Conservation (phyloP, 2,329 filamentous ascomycete genomes). For the Aureobasidium namibiae region DNA sequence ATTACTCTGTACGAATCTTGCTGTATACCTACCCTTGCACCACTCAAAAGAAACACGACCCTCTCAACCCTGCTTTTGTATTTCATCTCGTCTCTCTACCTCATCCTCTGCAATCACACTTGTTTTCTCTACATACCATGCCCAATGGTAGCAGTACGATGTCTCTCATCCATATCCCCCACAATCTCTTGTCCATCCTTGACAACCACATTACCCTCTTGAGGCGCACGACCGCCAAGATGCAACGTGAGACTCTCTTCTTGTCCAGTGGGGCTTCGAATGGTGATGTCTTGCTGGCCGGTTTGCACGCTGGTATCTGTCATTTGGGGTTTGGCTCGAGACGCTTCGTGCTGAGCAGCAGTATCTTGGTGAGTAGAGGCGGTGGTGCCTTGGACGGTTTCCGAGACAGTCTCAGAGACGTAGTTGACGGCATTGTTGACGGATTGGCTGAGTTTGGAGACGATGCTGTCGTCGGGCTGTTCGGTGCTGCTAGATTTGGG, state of each 20-base stretch:
- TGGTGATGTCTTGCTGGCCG: slow-evolving; percentile 20
- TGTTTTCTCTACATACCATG: slow-evolving; percentile 9
- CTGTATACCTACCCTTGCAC: neutral
- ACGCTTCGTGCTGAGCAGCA: too few relatives aligned
- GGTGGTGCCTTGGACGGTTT: neutral
- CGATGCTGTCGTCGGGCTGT: neutral
- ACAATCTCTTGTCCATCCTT: slow-evolving; percentile 20
- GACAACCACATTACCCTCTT: slow-evolving; percentile 27
- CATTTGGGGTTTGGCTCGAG: slow-evolving; percentile 15
- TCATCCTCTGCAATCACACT: neutral
- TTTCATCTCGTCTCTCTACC: neutral
- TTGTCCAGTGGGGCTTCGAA: slow-evolving; percentile 19
- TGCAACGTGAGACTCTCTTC: slow-evolving; percentile 23
- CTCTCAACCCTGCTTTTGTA: neutral
- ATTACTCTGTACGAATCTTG: too few relatives aligned
- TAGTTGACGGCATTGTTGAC: slow-evolving; percentile 11
- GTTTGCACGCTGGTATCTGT: slow-evolving; percentile 19
- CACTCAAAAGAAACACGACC: neutral
- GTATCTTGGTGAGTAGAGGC: too few relatives aligned
- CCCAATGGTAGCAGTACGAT: neutral
- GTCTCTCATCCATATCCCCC: neutral
- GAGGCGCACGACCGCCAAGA: slow-evolving; percentile 23
- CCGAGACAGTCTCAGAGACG: neutral
- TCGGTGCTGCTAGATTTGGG: neutral
- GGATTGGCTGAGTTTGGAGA: neutral